Evolutionary conservation across 805 yeast species (phyloP).

Genomic region (Wickerhamomyces sydowiorum): DNA sequence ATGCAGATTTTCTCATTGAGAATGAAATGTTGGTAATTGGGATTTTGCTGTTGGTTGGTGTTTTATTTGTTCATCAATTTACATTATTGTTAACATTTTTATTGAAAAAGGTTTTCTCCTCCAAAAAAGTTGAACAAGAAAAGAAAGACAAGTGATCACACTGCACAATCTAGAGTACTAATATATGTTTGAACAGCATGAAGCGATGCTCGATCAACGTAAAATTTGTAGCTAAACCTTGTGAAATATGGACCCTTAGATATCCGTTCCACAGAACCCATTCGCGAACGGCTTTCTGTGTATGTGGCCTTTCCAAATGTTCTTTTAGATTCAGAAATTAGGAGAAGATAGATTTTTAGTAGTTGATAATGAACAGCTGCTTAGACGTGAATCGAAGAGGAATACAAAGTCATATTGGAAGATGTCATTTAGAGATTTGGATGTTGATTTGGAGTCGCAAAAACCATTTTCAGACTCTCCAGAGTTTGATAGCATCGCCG

Average conservation of each 20-base stretch:
- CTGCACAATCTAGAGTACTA: too few species aligned
- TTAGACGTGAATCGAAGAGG: too few species aligned
- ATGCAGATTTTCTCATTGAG: constrained; percentile 41
- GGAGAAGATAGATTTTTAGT: too few species aligned
- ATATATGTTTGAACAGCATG: too few species aligned
- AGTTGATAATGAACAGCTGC: too few species aligned
- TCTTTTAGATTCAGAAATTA: too few species aligned
- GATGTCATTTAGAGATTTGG: constrained; percentile 22
- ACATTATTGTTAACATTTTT: background rate
- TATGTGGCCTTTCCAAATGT: too few species aligned
- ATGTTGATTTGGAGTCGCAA: constrained; percentile 22
- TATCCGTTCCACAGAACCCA: too few species aligned
- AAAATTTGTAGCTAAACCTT: too few species aligned
- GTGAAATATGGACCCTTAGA: too few species aligned
- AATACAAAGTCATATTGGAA: background rate
- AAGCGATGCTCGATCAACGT: too few species aligned
- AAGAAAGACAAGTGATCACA: background rate
- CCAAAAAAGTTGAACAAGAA: background rate
- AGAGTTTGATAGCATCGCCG: constrained; percentile 42
- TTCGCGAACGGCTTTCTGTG: too few species aligned
- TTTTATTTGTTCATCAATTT: background rate
- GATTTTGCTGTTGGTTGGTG: constrained; percentile 18
- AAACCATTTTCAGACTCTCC: constrained; percentile 40
- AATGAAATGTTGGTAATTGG: constrained; percentile 43
- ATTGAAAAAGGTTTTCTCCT: background rate